These are phyloP conservation scores for Penicillium sp. DNA, from an alignment of 2,329 filamentous ascomycete genomes.

Conservation along the genomic window DNA sequence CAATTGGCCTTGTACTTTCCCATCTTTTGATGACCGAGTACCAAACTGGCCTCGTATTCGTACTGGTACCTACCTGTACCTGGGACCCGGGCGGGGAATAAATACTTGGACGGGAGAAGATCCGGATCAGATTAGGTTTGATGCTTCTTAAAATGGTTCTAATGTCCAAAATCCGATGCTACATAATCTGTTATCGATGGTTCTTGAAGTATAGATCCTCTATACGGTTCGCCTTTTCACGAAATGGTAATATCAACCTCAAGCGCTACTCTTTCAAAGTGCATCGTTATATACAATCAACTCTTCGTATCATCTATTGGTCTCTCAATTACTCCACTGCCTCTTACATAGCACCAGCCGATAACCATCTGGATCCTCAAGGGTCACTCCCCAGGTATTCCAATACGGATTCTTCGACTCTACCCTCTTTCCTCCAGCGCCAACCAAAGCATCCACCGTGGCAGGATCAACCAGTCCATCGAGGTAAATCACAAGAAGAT, in stretches of 20 bases:
- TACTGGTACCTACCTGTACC: slow-evolving; percentile 3
- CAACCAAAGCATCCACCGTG: slow-evolving; percentile 45
- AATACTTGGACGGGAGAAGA: not conserved
- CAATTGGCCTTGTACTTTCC: not conserved
- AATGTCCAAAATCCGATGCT: not conserved
- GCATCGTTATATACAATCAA: not conserved
- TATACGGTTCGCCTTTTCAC: no score
- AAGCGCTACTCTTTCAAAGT: not conserved
- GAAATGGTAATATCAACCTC: no score
- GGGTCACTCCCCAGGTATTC: slow-evolving; percentile 53
- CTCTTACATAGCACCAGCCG: slow-evolving; percentile 47
- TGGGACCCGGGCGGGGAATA: not conserved
- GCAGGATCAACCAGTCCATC: slow-evolving; percentile 39
- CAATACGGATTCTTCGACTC: slow-evolving; percentile 54
- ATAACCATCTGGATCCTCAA: slow-evolving; percentile 56
- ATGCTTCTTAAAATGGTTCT: not conserved
- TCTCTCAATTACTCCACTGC: slow-evolving; percentile 15
- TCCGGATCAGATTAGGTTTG: slow-evolving; percentile 10
- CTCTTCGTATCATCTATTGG: not conserved
- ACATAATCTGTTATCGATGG: not conserved
- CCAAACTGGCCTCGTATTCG: slow-evolving; percentile 8
- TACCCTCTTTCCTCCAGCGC: slow-evolving; percentile 44
- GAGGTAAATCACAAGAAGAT: slow-evolving; percentile 55
- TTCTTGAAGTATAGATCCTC: no score
- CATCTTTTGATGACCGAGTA: not conserved